phyloP scores from a whole-genome alignment of 2,329 filamentous ascomycete species.

The Thielaviopsis punctulata region DNA sequence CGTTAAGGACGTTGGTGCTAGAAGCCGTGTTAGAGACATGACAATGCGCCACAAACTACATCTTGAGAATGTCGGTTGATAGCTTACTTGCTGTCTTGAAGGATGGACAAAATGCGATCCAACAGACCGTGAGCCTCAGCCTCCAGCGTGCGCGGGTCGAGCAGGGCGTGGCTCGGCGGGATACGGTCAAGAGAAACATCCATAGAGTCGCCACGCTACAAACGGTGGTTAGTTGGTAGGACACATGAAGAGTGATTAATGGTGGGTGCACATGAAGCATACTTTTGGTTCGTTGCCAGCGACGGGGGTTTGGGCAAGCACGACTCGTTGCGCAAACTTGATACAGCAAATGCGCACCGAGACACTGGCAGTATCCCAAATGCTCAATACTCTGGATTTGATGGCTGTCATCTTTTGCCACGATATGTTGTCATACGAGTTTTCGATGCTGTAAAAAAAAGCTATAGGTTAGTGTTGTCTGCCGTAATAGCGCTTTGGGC shows the following conservation, averaged over 20 bases:
- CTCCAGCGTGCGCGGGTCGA: conserved; percentile 68
- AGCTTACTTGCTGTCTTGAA: conserved; percentile 51
- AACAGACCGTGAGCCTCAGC: conserved; percentile 83
- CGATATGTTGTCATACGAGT: conserved; percentile 59
- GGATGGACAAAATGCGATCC: conserved; percentile 67
- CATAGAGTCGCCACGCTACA: conserved; percentile 29
- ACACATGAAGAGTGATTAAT: neutral
- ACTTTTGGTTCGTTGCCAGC: conserved; percentile 68
- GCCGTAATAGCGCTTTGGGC: too few relatives aligned
- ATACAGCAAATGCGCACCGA: conserved; percentile 84
- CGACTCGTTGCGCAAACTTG: conserved; percentile 89
- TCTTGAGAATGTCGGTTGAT: neutral
- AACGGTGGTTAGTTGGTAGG: conserved; percentile 7
- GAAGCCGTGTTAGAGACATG: conserved; percentile 13
- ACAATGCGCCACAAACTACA: neutral
- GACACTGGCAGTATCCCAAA: conserved; percentile 67
- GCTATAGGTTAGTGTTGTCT: neutral
- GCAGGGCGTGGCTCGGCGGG: conserved; percentile 62
- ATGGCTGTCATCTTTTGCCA: conserved; percentile 84
- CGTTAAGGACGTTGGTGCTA: conserved; percentile 31
- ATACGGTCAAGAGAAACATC: conserved; percentile 81
- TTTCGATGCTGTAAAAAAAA: conserved; percentile 52
- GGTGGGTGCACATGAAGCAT: conserved; percentile 20
- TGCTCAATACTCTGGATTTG: conserved; percentile 71
- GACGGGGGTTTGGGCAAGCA: conserved; percentile 81